phyloP scores from a whole-genome alignment of 1,139 yeast genomes.

The Suhomyces bribrorum region DNA sequence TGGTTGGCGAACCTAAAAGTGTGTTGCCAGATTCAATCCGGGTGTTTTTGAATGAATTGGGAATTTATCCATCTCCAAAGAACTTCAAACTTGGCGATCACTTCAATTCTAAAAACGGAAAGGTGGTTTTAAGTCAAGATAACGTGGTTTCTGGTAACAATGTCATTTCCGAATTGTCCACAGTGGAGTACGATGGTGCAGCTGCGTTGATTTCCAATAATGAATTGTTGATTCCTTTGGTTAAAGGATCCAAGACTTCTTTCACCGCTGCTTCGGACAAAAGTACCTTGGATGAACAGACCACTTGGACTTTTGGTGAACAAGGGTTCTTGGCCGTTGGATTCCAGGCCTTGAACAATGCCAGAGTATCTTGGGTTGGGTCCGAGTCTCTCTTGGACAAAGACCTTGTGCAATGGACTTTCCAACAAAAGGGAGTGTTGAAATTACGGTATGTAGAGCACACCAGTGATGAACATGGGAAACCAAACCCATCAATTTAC shows the following conservation, averaged over 20 bases:
- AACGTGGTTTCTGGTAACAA: constrained; percentile 27
- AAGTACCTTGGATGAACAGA: constrained; percentile 45
- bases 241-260: constrained; percentile 69
- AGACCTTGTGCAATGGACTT: constrained; percentile 71
- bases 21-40: constrained; percentile 68
- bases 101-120: constrained; percentile 43
- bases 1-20: constrained; percentile 47
- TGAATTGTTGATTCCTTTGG: constrained; percentile 68
- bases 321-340: constrained; percentile 81
- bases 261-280: constrained; percentile 48
- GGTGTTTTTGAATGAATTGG: constrained; percentile 72
- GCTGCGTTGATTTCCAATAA: constrained; percentile 49
- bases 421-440: constrained; percentile 67
- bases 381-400: constrained; percentile 52
- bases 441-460: constrained; percentile 56
- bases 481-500: constrained; percentile 51
- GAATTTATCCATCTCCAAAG: constrained; percentile 82
- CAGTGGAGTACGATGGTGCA: constrained; percentile 34
- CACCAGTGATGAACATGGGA: constrained; percentile 45
- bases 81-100: constrained; percentile 68
- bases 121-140: constrained; percentile 25
- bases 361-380: constrained; percentile 84
- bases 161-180: constrained; percentile 23
- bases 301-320: constrained; percentile 78
- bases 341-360: constrained; percentile 77